A percentile compares a stretch with the other conserved stretches of the same genome.
These are phyloP conservation scores for Suillus fuscotomentosus DNA, from an alignment of 768 basidiomycete genomes.

Conservation along the genomic window DNA sequence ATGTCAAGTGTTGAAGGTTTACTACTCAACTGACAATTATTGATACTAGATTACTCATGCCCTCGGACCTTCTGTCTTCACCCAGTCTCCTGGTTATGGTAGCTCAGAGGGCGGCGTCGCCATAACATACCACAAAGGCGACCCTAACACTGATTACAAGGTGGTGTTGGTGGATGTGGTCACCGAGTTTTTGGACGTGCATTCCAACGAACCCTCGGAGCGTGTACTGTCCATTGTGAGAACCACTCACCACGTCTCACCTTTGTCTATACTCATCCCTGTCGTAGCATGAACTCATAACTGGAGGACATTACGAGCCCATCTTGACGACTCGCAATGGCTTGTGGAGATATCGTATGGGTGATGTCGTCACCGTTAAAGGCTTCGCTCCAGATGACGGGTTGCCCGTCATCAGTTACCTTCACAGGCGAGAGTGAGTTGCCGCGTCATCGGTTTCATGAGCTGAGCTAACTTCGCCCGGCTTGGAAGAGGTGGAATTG, in stretches of 20 bases:
- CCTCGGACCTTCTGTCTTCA: slow-evolving; percentile 8
- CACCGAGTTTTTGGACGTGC: slow-evolving; percentile 7
- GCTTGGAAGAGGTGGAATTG: not conserved
- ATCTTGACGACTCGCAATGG: slow-evolving; percentile 11
- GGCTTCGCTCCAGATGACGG: slow-evolving; percentile 12
- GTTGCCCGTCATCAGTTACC: slow-evolving; percentile 4
- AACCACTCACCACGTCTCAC: no score
- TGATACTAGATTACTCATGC: not conserved
- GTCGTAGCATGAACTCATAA: slow-evolving; percentile 4
- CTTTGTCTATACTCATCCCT: not conserved
- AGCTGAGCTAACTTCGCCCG: not conserved
- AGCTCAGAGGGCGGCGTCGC: slow-evolving; percentile 6
- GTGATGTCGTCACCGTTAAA: slow-evolving; percentile 8
- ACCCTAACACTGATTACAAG: not conserved
- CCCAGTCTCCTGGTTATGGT: slow-evolving; percentile 3
- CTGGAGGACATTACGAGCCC: slow-evolving; percentile 7
- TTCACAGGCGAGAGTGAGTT: slow-evolving; percentile 12
- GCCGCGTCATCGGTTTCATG: not conserved
- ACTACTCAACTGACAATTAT: not conserved
- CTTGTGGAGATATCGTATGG: slow-evolving; percentile 12
- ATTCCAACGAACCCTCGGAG: not conserved
- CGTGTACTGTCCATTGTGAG: not conserved
- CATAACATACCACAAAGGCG: not conserved
- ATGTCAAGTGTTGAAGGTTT: not conserved
- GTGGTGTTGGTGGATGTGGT: slow-evolving; percentile 8